Evolutionary conservation across 805 yeast genomes (phyloP).

Genomic region (Blastobotrys chiropterorum): DNA sequence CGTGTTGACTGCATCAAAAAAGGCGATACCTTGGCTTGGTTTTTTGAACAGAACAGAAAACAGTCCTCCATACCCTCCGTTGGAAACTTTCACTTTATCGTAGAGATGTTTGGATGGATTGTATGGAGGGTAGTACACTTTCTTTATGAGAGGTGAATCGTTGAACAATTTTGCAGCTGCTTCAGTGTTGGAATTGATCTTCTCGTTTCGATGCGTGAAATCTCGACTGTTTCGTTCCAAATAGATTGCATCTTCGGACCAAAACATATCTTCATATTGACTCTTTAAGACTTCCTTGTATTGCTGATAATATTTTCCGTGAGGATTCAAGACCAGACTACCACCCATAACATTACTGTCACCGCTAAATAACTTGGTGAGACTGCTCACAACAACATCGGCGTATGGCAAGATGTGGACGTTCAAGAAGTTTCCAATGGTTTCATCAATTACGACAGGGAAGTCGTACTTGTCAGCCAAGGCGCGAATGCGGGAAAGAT

Average conservation of each 20-base stretch:
- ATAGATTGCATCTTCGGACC: slow-evolving; percentile 93
- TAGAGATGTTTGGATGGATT: slow-evolving; percentile 53
- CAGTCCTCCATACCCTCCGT: slow-evolving; percentile 87
- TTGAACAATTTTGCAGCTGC: slow-evolving; percentile 31
- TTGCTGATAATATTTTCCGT: slow-evolving; percentile 42
- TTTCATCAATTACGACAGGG: slow-evolving; percentile 85
- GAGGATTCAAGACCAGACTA: slow-evolving; percentile 69
- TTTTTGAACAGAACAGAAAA: slow-evolving; percentile 66
- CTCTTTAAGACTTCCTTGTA: slow-evolving; percentile 46
- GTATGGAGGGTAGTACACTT: slow-evolving; percentile 66
- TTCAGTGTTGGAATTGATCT: slow-evolving; percentile 35
- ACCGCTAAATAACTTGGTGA: slow-evolving; percentile 90
- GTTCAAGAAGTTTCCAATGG: slow-evolving; percentile 86
- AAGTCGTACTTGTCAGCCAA: slow-evolving; percentile 68
- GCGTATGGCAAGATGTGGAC: slow-evolving; percentile 72
- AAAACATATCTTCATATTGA: slow-evolving; percentile 67
- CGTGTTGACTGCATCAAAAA: slow-evolving; percentile 61
- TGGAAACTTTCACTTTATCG: slow-evolving; percentile 57
- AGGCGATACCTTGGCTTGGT: slow-evolving; percentile 58
- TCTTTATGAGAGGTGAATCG: slow-evolving; percentile 43
- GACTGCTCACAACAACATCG: slow-evolving; percentile 81
- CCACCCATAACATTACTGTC: slow-evolving; percentile 97
- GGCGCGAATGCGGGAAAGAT: slow-evolving; percentile 55
- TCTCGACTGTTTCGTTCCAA: slow-evolving; percentile 92
- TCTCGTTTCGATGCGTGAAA: slow-evolving; percentile 54